Percentiles rank a stretch among this genome's conserved stretches.
phyloP scores from a whole-genome alignment of 768 basidiomycete genomes.

The Pleurotus cornucopiae region DNA sequence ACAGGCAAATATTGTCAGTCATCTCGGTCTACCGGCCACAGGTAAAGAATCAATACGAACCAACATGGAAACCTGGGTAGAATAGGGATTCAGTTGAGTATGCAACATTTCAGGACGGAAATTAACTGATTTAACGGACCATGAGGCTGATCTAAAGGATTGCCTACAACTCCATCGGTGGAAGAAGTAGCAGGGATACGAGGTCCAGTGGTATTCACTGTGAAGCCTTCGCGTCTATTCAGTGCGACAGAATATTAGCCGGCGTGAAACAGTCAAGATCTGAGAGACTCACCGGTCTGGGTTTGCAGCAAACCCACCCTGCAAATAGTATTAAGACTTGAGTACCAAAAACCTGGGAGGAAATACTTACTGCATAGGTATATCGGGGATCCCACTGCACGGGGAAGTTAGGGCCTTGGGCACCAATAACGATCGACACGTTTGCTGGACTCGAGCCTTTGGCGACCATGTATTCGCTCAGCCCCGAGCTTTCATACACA shows the following conservation, averaged over 20 bases:
- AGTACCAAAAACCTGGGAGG: not conserved
- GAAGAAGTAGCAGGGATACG: conserved; percentile 30
- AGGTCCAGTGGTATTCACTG: conserved; percentile 28
- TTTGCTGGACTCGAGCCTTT: conserved; percentile 34
- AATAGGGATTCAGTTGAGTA: not conserved
- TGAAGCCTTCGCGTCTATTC: conserved; percentile 31
- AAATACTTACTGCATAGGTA: conserved; percentile 27
- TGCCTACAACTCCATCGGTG: conserved; percentile 21
- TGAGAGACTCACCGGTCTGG: conserved; percentile 33
- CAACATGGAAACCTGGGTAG: conserved; percentile 26
- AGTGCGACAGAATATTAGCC: not conserved
- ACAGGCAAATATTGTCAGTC: not conserved
- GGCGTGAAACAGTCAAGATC: not conserved
- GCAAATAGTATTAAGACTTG: not conserved
- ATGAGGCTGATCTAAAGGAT: conserved; percentile 30
- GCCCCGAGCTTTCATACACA: conserved; percentile 31
- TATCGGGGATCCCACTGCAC: conserved; percentile 42
- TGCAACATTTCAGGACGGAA: not conserved
- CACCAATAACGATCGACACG: conserved; percentile 30
- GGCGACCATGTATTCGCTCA: conserved; percentile 36
- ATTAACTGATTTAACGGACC: conserved; percentile 15
- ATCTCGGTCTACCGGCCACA: not conserved
- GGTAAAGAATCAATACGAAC: conserved; percentile 14
- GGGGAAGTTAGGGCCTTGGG: conserved; percentile 40
- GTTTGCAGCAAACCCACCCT: conserved; percentile 37